phyloP scores from a whole-genome alignment of 768 basidiomycete genomes.

The Chalciporus pseudorubinellus region DNA sequence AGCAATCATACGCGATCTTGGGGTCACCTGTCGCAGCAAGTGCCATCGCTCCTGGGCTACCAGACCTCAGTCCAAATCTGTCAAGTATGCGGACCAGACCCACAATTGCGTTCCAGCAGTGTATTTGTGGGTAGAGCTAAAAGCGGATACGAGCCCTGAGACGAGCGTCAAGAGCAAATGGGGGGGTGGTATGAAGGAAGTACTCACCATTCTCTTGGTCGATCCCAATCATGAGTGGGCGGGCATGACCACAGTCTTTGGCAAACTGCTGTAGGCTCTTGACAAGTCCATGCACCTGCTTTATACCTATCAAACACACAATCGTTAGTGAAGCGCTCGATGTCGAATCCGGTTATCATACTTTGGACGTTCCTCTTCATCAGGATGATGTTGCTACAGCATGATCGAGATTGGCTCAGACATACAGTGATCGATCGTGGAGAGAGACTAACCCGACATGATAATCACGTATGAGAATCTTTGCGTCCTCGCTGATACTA shows the following conservation, averaged over 20 bases:
- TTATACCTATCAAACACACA: constrained; percentile 38
- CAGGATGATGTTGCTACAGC: constrained; percentile 52
- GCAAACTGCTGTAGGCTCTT: constrained; percentile 53
- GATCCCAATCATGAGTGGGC: constrained; percentile 62
- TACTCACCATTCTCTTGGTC: constrained; percentile 71
- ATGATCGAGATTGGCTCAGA: not conserved
- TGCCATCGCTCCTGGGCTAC: constrained; percentile 73
- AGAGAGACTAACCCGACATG: constrained; percentile 46
- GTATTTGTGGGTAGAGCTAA: constrained; percentile 41
- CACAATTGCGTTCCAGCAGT: constrained; percentile 67
- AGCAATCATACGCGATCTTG: constrained; percentile 42
- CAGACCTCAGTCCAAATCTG: not conserved
- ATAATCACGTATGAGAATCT: constrained; percentile 58
- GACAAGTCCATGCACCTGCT: constrained; percentile 49
- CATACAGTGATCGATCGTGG: not conserved
- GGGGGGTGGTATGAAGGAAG: not conserved
- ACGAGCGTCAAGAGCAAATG: not conserved
- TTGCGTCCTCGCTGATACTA: constrained; percentile 45
- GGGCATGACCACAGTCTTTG: constrained; percentile 51
- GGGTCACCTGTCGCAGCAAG: constrained; percentile 53
- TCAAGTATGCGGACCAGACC: constrained; percentile 22
- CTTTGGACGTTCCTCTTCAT: constrained; percentile 68
- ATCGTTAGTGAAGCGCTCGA: not conserved
- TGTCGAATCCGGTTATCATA: constrained; percentile 16
- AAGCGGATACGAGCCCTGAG: constrained; percentile 67